phyloP scores from a whole-genome alignment of 2,329 filamentous ascomycete genomes.

The Paracorniculantispora psalliotae region DNA sequence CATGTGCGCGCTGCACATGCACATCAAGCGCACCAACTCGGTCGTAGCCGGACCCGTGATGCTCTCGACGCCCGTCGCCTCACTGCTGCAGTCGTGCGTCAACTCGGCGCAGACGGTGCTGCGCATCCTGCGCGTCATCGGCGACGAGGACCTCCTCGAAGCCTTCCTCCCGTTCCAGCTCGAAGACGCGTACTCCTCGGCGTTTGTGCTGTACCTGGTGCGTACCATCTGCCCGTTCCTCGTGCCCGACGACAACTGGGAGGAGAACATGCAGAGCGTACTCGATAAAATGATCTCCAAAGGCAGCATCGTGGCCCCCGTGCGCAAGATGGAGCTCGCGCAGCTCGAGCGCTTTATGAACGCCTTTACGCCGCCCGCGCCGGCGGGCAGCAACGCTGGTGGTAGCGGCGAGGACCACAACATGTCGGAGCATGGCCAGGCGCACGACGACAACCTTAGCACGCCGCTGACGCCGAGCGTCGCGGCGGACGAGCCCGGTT shows the following conservation, averaged over 20 bases:
- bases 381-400: slow-evolving; percentile 9
- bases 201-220: slow-evolving; percentile 34
- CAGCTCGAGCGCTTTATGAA: slow-evolving; percentile 33
- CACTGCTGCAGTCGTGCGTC: slow-evolving; percentile 25
- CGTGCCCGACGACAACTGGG: slow-evolving; percentile 31
- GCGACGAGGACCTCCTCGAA: slow-evolving; percentile 28
- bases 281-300: slow-evolving; percentile 34
- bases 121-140: slow-evolving; percentile 22
- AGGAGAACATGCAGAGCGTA: slow-evolving; percentile 30
- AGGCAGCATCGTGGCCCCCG: slow-evolving; percentile 32
- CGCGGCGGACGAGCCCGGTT: slow-evolving; percentile 16
- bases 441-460: slow-evolving; percentile 9
- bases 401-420: slow-evolving; percentile 13
- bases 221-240: slow-evolving; percentile 29
- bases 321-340: slow-evolving; percentile 32
- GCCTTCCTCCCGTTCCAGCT: slow-evolving; percentile 37
- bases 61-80: slow-evolving; percentile 23
- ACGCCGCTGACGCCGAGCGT: slow-evolving; percentile 12
- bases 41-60: slow-evolving; percentile 14
- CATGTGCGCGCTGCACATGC: slow-evolving; percentile 30
- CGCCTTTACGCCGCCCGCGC: slow-evolving; percentile 20
- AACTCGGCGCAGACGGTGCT: slow-evolving; percentile 25
- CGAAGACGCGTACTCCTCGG: slow-evolving; percentile 37
- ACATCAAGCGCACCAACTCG: slow-evolving; percentile 24
- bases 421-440: slow-evolving; percentile 14